These are phyloP conservation scores for Kluyveromyces sp. DNA, from an alignment of 1,139 yeast species.

Conservation along the genomic window DNA sequence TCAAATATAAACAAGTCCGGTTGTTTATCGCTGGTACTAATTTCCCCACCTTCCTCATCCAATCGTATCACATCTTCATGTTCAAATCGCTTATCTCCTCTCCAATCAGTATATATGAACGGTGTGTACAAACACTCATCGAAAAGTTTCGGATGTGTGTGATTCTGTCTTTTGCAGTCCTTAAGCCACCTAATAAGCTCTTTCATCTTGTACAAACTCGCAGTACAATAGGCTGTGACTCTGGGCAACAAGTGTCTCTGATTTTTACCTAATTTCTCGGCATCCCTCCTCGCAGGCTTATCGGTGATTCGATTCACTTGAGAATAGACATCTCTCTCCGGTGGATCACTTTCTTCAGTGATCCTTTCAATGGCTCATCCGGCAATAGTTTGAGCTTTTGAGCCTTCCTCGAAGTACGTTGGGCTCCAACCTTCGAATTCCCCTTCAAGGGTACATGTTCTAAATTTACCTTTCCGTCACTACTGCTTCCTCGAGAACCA, in stretches of 20 bases:
- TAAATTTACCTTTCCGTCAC: neutral
- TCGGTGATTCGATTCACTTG: slow-evolving; percentile 82
- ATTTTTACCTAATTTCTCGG: slow-evolving; percentile 84
- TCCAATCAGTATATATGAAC: slow-evolving; percentile 74
- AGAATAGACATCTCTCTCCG: slow-evolving; percentile 58
- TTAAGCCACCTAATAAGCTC: slow-evolving; percentile 80
- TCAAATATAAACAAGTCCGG: slow-evolving; percentile 84
- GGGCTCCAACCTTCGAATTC: slow-evolving; percentile 47
- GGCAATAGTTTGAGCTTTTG: slow-evolving; percentile 84
- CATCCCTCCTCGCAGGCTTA: slow-evolving; percentile 88
- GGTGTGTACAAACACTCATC: slow-evolving; percentile 95
- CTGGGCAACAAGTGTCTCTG: slow-evolving; percentile 80
- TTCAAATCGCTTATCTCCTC: slow-evolving; percentile 42
- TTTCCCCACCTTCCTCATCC: slow-evolving; percentile 93
- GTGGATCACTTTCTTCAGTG: slow-evolving; percentile 33
- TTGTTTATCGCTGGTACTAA: slow-evolving; percentile 63
- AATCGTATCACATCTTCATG: slow-evolving; percentile 50
- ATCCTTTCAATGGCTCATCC: slow-evolving; percentile 48
- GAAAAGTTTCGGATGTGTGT: slow-evolving; percentile 76
- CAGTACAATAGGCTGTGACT: slow-evolving; percentile 93
- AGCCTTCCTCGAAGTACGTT: slow-evolving; percentile 78
- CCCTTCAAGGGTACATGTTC: neutral
- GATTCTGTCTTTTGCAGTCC: slow-evolving; percentile 65
- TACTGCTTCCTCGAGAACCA: neutral
- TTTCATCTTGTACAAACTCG: slow-evolving; percentile 84